Base-by-base conservation (phyloP, 78 protist species). In the Dictyostelium firmibasis region DNA sequence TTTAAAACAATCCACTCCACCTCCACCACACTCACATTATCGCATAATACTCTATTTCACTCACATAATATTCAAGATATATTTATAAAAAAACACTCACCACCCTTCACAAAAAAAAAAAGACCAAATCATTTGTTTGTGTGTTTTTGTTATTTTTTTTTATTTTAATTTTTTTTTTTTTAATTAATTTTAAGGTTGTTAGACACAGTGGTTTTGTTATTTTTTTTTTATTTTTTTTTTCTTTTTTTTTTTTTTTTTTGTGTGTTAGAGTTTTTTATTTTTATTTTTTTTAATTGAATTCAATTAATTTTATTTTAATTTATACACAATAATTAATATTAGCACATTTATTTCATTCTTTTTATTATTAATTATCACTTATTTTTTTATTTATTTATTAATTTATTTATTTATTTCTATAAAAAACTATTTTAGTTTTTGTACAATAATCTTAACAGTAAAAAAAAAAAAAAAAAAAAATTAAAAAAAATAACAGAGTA, bases 381-480 rank as follows among this genome's bases (percentile, higher is more conserved):
- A 20, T 60, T 60, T 60, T 23, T 60, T 60, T 60, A 60, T 60
- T n/a, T 53, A 53, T 53, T 53, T 53, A 53, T 53, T 53, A 14
- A 53, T 16, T 53, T 53, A 53, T n/a, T 53, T 53, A 53, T 53
- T 14, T 16, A 53, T 53, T 53, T n/a, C n/a, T n/a, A n/a, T n/a
- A n/a, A n/a, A n/a, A 50, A 50, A 50, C 8, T 50, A 53, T 13
- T 53, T 53, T 60, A 60, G 70, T 23, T 57, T 60, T 60, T 60
- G 70, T 60, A 60, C 70, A 23, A 23, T 60, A 60, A 47, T 47
- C 57, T 11, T 11, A 47, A 47, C 57, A 47, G 57, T 91, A 31
- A 57, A 77, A 77, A 31, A 91, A 50, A 78, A 43, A 25, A 29
- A 85, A 29, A 83, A 41, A 25, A 69, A 83, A 62, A 20, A 74